Evolutionary conservation across 345 rosid genomes (phyloP).

Genomic region (Gossypium stocksii): DNA sequence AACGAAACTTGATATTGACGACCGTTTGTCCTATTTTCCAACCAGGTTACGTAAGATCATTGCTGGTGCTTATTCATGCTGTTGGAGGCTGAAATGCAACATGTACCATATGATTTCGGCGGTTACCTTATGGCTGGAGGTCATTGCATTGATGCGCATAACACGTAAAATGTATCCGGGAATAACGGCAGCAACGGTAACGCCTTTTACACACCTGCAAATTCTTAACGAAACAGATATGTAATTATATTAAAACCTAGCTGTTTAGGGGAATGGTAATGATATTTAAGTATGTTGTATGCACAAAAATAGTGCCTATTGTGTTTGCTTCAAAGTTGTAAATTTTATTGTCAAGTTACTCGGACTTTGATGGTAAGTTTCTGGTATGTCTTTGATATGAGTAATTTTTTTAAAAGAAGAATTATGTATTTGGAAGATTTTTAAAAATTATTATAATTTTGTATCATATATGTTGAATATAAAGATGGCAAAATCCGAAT

Average conservation of each 20-base stretch:
- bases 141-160: not conserved
- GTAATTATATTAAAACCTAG: not conserved
- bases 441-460: no score
- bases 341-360: not conserved
- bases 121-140: not conserved
- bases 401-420: no score
- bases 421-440: no score
- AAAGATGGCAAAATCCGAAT: no score
- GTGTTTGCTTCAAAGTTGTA: not conserved
- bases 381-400: not conserved
- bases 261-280: not conserved
- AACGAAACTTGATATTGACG: not conserved
- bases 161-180: not conserved
- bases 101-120: not conserved
- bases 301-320: not conserved
- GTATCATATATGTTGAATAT: no score
- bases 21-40: not conserved
- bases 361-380: not conserved
- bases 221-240: not conserved
- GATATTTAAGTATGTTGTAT: not conserved
- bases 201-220: not conserved
- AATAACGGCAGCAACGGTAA: not conserved
- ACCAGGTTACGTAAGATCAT: conserved; percentile 9
- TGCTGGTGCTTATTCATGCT: not conserved
- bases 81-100: conserved; percentile 4